These are phyloP conservation scores for Talaromyces thailandensis DNA, from an alignment of 495 filamentous ascomycete genomes.

Conservation along the genomic window DNA sequence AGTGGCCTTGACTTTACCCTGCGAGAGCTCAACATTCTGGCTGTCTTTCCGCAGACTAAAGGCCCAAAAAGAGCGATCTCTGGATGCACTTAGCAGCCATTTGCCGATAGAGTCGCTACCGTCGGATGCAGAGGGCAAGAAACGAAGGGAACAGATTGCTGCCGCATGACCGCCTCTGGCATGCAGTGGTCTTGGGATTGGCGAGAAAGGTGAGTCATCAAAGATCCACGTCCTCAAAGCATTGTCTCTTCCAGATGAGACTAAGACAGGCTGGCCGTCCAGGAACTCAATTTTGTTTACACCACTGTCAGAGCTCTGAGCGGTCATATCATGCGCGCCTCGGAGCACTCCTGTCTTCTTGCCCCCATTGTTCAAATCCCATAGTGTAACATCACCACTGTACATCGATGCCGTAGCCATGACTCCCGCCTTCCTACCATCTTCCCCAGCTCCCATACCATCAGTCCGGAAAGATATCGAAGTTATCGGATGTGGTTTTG, in stretches of 20 bases:
- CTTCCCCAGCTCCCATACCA: conserved; percentile 79
- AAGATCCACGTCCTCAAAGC: conserved; percentile 93
- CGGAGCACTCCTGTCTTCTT: conserved; percentile 73
- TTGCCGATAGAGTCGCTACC: conserved; percentile 83
- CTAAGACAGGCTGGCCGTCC: conserved; percentile 78
- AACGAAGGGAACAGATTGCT: conserved; percentile 67
- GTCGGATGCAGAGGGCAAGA: conserved; percentile 78
- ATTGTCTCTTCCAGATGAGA: conserved; percentile 89
- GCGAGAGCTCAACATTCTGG: conserved; percentile 87
- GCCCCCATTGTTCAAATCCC: conserved; percentile 87
- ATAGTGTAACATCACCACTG: conserved; percentile 83
- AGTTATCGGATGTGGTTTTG: conserved; percentile 48
- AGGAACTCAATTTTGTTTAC: conserved; percentile 82
- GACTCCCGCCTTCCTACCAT: conserved; percentile 69
- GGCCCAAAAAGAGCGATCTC: conserved; percentile 86
- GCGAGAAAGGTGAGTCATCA: conserved; percentile 75
- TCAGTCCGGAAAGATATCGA: conserved; percentile 89
- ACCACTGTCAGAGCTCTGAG: conserved; percentile 45
- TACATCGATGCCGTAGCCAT: conserved; percentile 71
- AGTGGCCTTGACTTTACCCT: conserved; percentile 73
- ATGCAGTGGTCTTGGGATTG: conserved; percentile 76
- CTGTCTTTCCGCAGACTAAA: conserved; percentile 92
- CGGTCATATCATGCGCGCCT: conserved; percentile 68
- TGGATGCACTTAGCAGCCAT: conserved; percentile 85
- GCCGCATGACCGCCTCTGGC: conserved; percentile 79